Evolutionary conservation across 2,329 filamentous ascomycete species (phyloP).

Genomic region (Colletotrichum sp.): DNA sequence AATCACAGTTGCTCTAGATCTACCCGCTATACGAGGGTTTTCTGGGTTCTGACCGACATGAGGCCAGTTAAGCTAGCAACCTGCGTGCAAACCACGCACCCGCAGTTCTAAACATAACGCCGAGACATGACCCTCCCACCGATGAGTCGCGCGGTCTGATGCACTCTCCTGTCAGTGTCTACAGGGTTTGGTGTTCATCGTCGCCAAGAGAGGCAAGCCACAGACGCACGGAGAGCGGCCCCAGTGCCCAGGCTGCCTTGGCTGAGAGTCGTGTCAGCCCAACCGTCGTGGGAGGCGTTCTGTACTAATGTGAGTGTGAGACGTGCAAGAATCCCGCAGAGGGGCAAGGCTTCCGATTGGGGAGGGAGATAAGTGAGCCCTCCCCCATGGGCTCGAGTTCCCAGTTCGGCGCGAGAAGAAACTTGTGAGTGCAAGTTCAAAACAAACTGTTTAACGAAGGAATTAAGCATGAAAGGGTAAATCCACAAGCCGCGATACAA

Average conservation of each 20-base stretch:
- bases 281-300: background rate
- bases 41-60: background rate
- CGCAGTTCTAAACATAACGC: background rate
- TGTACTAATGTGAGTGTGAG: background rate
- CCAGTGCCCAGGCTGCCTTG: conserved; percentile 3
- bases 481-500: background rate
- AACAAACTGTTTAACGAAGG: background rate
- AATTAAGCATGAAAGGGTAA: background rate
- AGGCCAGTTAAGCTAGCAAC: background rate
- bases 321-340: background rate
- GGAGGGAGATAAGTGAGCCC: background rate
- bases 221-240: background rate
- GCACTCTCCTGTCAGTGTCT: background rate
- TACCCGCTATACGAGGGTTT: background rate
- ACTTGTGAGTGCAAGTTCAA: background rate
- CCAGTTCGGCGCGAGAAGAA: background rate
- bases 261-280: conserved; percentile 10
- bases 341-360: background rate
- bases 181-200: background rate
- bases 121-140: background rate
- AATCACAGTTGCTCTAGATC: background rate
- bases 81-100: background rate
- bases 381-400: background rate
- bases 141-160: background rate
- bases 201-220: background rate